A percentile compares a stretch with the other conserved stretches of the same genome.
These are phyloP conservation scores for Apiotrichum gracile DNA, from an alignment of 1,284 basidiomycete genomes.

Conservation along the genomic window DNA sequence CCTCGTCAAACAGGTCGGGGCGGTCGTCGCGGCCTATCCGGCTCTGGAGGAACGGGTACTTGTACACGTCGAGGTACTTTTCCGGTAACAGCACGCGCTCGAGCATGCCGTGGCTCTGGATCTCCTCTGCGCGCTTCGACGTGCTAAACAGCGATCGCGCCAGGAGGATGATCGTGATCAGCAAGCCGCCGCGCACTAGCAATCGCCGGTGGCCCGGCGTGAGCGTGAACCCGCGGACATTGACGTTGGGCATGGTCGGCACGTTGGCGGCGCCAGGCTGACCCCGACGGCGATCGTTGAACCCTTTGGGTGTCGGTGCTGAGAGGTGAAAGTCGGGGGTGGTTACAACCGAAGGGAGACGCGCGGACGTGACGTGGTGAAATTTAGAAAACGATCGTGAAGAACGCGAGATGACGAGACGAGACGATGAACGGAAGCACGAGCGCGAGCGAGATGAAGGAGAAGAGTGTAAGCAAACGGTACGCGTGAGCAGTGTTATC, in stretches of 20 bases:
- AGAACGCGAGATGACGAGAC: no score
- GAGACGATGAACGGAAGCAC: no score
- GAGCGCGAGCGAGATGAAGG: background rate
- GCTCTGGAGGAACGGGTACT: slow-evolving; percentile 76
- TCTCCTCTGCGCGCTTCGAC: slow-evolving; percentile 49
- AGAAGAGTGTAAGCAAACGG: background rate
- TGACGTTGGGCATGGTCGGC: slow-evolving; percentile 26
- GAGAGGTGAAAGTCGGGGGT: background rate
- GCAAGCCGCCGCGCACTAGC: slow-evolving; percentile 36
- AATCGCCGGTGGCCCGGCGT: slow-evolving; percentile 37
- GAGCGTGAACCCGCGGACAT: slow-evolving; percentile 21
- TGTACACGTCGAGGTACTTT: slow-evolving; percentile 75
- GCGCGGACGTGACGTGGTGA: background rate
- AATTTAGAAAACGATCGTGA: no score
- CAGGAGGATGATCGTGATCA: slow-evolving; percentile 33
- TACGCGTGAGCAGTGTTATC: no score
- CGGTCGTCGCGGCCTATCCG: slow-evolving; percentile 76
- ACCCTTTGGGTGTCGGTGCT: slow-evolving; percentile 24
- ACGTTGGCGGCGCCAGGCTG: slow-evolving; percentile 18
- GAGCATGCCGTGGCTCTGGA: slow-evolving; percentile 71
- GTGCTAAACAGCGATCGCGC: slow-evolving; percentile 36
- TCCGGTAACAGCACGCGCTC: slow-evolving; percentile 79
- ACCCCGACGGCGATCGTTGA: slow-evolving; percentile 24
- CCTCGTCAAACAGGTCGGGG: slow-evolving; percentile 67
- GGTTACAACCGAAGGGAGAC: background rate